phyloP scores from a whole-genome alignment of 257 asterid species.

The Salvia miltiorrhiza region DNA sequence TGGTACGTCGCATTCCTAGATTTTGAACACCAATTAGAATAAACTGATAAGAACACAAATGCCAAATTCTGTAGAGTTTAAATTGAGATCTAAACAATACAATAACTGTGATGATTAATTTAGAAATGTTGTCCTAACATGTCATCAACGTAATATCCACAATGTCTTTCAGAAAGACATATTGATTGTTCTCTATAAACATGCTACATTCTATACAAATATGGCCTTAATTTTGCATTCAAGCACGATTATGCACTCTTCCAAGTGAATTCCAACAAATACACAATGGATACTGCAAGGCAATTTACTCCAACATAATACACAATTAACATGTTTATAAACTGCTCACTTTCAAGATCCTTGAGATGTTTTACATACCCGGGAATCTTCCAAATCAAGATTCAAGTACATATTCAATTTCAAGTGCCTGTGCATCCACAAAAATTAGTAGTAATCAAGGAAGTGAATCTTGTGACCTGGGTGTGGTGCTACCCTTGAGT shows the following conservation, averaged over 20 bases:
- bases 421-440: background rate
- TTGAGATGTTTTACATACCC: background rate
- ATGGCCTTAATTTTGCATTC: background rate
- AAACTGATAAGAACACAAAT: no score
- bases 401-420: background rate
- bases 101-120: no score
- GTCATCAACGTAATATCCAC: background rate
- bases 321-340: background rate
- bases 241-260: background rate
- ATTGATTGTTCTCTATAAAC: no score
- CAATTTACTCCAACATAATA: background rate
- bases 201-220: no score
- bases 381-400: background rate
- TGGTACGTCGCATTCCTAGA: background rate
- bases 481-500: constrained; percentile 19
- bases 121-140: background rate
- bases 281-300: background rate
- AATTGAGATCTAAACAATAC: background rate
- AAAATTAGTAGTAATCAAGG: constrained; percentile 5
- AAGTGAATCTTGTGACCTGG: constrained; percentile 27
- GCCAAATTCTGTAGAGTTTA: background rate
- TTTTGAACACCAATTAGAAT: no score
- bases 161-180: no score
- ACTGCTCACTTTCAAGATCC: background rate
- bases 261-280: background rate